phyloP scores from a whole-genome alignment of 2,329 filamentous ascomycete genomes.

The Uncinocarpus reesii region DNA sequence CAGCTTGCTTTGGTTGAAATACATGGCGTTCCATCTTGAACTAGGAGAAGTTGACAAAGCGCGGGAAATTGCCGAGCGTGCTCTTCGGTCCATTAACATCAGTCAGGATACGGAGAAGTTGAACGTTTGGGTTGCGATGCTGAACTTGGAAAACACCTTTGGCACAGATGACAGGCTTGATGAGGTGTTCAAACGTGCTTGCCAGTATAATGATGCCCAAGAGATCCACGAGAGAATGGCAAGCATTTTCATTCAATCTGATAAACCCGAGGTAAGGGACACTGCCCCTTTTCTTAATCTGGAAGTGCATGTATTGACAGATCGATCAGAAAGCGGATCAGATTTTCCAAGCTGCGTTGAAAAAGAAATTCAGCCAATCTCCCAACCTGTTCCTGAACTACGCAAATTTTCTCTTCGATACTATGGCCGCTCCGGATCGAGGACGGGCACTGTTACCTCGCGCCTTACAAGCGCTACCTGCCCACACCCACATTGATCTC shows the following conservation, averaged over 20 bases:
- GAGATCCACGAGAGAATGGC: slow-evolving; percentile 82
- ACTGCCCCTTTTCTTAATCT: neutral
- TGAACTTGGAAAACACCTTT: slow-evolving; percentile 90
- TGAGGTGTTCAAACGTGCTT: slow-evolving; percentile 80
- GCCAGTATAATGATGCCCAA: slow-evolving; percentile 84
- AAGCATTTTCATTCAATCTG: slow-evolving; percentile 89
- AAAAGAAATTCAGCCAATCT: slow-evolving; percentile 78
- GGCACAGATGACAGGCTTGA: slow-evolving; percentile 73
- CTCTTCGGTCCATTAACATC: slow-evolving; percentile 81
- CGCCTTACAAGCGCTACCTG: slow-evolving; percentile 71
- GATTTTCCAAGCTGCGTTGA: slow-evolving; percentile 75
- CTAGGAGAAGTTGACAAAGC: slow-evolving; percentile 81
- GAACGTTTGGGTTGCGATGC: slow-evolving; percentile 86
- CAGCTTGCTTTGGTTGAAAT: slow-evolving; percentile 87
- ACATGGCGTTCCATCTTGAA: slow-evolving; percentile 98
- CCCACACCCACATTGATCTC: slow-evolving; percentile 58
- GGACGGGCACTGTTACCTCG: slow-evolving; percentile 69
- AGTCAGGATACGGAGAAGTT: slow-evolving; percentile 85
- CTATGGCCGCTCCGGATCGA: slow-evolving; percentile 56
- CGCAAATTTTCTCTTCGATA: slow-evolving; percentile 80
- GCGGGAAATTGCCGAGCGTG: slow-evolving; percentile 78
- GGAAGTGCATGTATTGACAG: slow-evolving; percentile 15
- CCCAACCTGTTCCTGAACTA: slow-evolving; percentile 88
- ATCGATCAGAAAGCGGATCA: slow-evolving; percentile 65
- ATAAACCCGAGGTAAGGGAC: slow-evolving; percentile 63